Base-by-base conservation (phyloP, 1,284 basidiomycete species). In the Waitea zeae region DNA sequence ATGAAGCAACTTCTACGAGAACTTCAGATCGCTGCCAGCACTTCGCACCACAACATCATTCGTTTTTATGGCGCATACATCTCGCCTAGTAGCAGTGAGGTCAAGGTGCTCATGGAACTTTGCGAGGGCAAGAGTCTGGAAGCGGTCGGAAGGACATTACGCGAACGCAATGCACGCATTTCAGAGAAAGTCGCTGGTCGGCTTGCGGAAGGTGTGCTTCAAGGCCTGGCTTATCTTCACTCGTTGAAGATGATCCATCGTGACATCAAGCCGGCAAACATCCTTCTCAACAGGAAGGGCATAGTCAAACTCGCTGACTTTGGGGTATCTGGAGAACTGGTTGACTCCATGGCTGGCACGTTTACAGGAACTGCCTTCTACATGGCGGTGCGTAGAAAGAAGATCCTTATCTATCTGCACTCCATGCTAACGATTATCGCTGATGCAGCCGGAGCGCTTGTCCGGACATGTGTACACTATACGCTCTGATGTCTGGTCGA, bases 301-400 rank as follows among this genome's bases (percentile, higher is more conserved):
- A 59, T 87, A 30, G 79, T 97, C 51, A 96, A 93, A 57, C 64
- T 98, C 6, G 82, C 75, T 53, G 93, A 98, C 58, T 96, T 98
- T 52, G 93, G 93, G 24, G 93, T 98, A 5, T 93, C 89, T 13
- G 93, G 93, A 17, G 88, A 95, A 57, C 67, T 98, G 31, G 73
- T 96, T 44, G 75, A 84, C 49, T 93, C 88, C 17, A 57, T 84
- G 37, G 93, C 93, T 1, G 86, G 81, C 14, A 98, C 93, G 0
- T 98, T 96, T 46, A 96, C 90, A 0, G 93, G 93, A 2, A 97
- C 93, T 2, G 87, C 84, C 47, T 87, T 86, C 49, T 98, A 97
- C 59, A 97, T 97, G 88, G 89, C 90, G 41, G 88, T 92, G 47
- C 54, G 87, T 71, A 14, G 27, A 36, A 37, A 37, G 22, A 34